Evolutionary conservation across 805 yeast species (phyloP).

Genomic region (Candida insectalens): DNA sequence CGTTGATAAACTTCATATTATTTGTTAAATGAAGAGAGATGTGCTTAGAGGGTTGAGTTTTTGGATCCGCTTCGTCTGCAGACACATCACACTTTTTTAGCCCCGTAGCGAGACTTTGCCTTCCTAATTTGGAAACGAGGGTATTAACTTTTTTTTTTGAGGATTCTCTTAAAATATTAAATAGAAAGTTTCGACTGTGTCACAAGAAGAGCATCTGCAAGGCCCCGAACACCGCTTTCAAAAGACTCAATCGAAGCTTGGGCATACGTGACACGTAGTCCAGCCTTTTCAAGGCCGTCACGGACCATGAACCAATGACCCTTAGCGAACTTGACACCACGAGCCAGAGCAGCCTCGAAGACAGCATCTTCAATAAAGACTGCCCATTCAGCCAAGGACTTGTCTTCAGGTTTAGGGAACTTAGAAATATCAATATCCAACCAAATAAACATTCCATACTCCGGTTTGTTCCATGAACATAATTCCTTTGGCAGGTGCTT

Average conservation of each 20-base stretch:
- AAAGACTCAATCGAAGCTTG: conserved; percentile 19
- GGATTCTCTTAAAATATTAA: no score
- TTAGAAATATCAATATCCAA: conserved; percentile 30
- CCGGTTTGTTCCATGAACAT: conserved; percentile 31
- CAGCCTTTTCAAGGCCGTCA: conserved; percentile 11
- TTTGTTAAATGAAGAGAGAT: no score
- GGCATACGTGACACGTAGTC: conserved; percentile 25
- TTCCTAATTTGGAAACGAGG: no score
- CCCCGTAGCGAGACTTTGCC: no score
- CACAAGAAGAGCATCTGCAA: conserved; percentile 14
- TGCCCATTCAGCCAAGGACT: conserved; percentile 26
- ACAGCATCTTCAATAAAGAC: conserved; percentile 21
- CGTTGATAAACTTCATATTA: conserved; percentile 9
- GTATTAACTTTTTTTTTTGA: no score
- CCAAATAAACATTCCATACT: conserved; percentile 36
- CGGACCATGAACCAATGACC: conserved; percentile 27
- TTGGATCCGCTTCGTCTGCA: no score
- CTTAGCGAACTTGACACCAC: conserved; percentile 21
- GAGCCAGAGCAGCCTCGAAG: conserved; percentile 14
- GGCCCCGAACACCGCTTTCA: conserved; percentile 16
- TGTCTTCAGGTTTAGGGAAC: conserved; percentile 29
- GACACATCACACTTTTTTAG: no score
- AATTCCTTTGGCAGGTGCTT: conserved; percentile 36
- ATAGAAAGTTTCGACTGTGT: no score
- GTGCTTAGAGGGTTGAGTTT: no score